phyloP scores from a whole-genome alignment of 345 rosid genomes.

The Arabis alpina region DNA sequence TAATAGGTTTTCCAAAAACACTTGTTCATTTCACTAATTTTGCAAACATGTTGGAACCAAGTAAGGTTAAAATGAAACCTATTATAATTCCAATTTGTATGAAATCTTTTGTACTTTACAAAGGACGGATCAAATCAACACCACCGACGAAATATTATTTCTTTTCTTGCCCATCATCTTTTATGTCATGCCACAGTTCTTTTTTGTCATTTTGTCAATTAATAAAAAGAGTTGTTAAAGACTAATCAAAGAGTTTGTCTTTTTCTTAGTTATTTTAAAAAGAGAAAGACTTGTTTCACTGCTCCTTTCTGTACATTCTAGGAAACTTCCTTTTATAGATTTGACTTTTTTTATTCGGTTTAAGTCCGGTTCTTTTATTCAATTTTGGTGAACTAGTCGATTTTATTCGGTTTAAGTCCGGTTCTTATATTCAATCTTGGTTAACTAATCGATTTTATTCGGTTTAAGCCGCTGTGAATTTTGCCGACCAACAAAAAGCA shows the following conservation, averaged over 20 bases:
- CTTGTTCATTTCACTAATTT: no score
- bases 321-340: slow-evolving; percentile 24
- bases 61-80: background rate
- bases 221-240: slow-evolving; percentile 31
- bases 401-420: background rate
- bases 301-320: slow-evolving; percentile 4
- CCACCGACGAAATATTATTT: no score
- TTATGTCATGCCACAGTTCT: slow-evolving; percentile 3
- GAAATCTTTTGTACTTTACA: slow-evolving; percentile 15
- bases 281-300: slow-evolving; percentile 22
- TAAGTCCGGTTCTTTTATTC: background rate
- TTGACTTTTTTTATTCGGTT: slow-evolving; percentile 21
- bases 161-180: slow-evolving; percentile 1
- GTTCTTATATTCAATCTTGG: background rate
- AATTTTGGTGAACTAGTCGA: background rate
- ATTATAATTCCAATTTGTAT: background rate
- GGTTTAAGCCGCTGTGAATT: slow-evolving; percentile 2
- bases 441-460: background rate
- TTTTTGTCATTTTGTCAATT: slow-evolving; percentile 29
- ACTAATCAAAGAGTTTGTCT: slow-evolving; percentile 31
- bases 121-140: background rate
- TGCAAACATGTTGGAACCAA: no score
- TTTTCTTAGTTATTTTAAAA: background rate
- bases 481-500: slow-evolving; percentile 28
- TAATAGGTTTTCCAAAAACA: no score